Base-by-base conservation (phyloP, 805 yeast genomes). In the Blastobotrys muscicola region DNA sequence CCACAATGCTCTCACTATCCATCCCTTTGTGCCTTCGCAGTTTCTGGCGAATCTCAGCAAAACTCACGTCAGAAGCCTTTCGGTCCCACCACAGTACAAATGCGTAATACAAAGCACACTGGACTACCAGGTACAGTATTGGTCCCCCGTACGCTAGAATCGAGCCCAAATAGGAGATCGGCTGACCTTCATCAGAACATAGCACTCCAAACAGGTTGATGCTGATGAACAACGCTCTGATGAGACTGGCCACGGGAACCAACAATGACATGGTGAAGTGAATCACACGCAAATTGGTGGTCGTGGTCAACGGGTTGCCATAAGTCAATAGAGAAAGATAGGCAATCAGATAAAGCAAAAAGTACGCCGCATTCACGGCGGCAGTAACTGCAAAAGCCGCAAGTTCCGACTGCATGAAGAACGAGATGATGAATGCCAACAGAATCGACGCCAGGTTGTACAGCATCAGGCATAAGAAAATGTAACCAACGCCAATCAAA, bases 361-460 rank as follows among this genome's bases (percentile, higher is more conserved):
- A 56, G 40, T 53, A 58, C 13, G 52, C 45, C 41, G 61, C 60
- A 43, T 60, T 63, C 41, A 51, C 50, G 29, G 62, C 62, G 6
- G 65, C 65, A 2, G 60, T 55, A 23, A 57, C 35, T 2, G 66
- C 66, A 49, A 62, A 62, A 3, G 67, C 66, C 3, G 80, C 63
- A 23, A 62, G 45, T 37, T 60, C 63, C 4, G 63, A 55, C 32
- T 52, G 36, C 29, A 59, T 64, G 39, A 62, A 37, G 32, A 61
- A 50, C 29, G 66, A 62, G 9, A 62, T 36, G 20, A 55, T 54
- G 43, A 52, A 62, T 1, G 64, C 50, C 12, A 59, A 34, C 16
- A 57, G 46, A 15, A 50, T 45, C 1, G 65, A 48, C 5, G 62
- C 57, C 15, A 60, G 36, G 3, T 62, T 62, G 41, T 59, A 62